These are phyloP conservation scores for Prunus fruticosa DNA, from an alignment of 306 rosid genomes.

Conservation along the genomic window DNA sequence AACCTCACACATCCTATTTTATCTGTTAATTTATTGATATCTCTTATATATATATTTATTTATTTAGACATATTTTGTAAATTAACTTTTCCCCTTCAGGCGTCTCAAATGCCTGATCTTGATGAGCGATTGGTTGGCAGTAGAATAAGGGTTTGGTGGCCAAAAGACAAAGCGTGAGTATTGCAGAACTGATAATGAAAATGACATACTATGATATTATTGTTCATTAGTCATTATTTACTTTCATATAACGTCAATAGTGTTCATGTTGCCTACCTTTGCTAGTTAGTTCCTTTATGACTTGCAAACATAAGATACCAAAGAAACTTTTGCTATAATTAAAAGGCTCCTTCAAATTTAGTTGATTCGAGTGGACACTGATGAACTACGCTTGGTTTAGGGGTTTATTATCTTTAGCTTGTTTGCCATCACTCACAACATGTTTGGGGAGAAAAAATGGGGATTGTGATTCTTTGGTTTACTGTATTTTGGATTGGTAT, in stretches of 20 bases:
- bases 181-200: constrained; percentile 21
- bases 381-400: neutral
- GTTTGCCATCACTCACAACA: neutral
- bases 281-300: neutral
- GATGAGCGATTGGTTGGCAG: constrained; percentile 50
- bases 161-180: constrained; percentile 64
- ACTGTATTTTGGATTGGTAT: neutral
- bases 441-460: neutral
- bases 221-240: neutral
- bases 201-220: constrained; percentile 6
- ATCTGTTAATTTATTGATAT: neutral
- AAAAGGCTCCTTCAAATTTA: neutral
- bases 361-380: neutral
- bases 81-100: constrained; percentile 33
- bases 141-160: constrained; percentile 83
- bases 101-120: constrained; percentile 19
- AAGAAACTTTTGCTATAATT: neutral
- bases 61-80: neutral
- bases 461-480: neutral
- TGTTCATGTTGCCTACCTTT: neutral
- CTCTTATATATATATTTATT: neutral
- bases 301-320: neutral
- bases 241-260: neutral
- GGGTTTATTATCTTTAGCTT: neutral
- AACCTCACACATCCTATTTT: neutral